Evolutionary conservation across 352 stramenopile genomes (phyloP).

Genomic region (Globisporangium perplexum): DNA sequence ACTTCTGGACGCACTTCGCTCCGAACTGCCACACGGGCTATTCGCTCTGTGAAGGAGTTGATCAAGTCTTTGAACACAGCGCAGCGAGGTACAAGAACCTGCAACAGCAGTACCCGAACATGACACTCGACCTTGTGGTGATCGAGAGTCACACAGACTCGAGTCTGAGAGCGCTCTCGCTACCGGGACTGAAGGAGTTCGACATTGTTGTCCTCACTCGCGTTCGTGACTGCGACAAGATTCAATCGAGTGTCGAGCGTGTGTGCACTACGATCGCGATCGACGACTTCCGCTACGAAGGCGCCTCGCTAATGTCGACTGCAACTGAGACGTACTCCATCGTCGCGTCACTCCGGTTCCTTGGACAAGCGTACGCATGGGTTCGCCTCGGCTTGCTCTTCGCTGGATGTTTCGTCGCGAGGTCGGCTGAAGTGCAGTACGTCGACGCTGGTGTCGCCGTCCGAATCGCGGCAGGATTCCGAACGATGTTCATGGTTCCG

Average conservation of each 20-base stretch:
- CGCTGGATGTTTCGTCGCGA: constrained; percentile 9
- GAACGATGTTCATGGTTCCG: constrained; percentile 11
- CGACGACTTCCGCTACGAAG: constrained; percentile 15
- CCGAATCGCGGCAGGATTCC: not conserved
- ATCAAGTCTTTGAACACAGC: constrained; percentile 9
- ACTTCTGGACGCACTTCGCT: constrained; percentile 4
- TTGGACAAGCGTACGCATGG: constrained; percentile 12
- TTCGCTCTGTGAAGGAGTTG: constrained; percentile 3
- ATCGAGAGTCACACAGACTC: constrained; percentile 17
- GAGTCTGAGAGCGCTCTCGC: constrained; percentile 7
- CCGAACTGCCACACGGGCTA: constrained; percentile 3
- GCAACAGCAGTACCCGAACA: constrained; percentile 4
- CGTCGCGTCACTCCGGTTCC: constrained; percentile 2
- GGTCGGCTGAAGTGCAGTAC: constrained; percentile 1
- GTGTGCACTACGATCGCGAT: constrained; percentile 8
- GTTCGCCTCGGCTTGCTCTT: constrained; percentile 12
- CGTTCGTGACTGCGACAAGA: constrained; percentile 4
- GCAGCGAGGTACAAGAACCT: not conserved
- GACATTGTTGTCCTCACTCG: constrained; percentile 14
- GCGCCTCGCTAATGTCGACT: constrained; percentile 1
- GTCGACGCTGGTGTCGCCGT: not conserved
- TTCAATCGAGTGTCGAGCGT: not conserved
- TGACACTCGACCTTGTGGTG: constrained; percentile 15
- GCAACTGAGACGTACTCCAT: constrained; percentile 5
- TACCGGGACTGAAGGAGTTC: constrained; percentile 11